phyloP scores from a whole-genome alignment of 2,329 filamentous ascomycete species.

The Emergomyces orientalis region DNA sequence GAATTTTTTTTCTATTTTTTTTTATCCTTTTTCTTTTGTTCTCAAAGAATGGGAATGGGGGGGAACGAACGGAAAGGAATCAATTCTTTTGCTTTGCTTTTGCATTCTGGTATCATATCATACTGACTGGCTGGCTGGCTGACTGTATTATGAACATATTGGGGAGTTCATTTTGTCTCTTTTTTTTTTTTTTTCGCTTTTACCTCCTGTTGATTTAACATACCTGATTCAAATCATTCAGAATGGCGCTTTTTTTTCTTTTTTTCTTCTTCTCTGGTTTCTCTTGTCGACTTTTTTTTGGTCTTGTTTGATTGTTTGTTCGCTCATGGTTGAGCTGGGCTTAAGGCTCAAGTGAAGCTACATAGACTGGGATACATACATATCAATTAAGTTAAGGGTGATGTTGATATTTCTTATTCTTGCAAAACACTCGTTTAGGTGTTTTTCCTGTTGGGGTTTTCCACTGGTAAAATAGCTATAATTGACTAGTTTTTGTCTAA shows the following conservation, averaged over 20 bases:
- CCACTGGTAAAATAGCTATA: too few relatives aligned
- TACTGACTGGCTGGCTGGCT: not conserved
- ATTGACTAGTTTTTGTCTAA: too few relatives aligned
- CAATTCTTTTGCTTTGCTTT: not conserved
- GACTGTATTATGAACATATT: not conserved
- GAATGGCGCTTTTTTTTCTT: constrained; percentile 16
- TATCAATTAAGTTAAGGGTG: too few relatives aligned
- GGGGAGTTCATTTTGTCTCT: not conserved
- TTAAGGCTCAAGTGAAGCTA: too few relatives aligned
- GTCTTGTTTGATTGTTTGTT: too few relatives aligned
- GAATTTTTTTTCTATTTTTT: not conserved
- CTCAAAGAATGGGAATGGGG: not conserved
- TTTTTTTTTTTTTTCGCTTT: not conserved
- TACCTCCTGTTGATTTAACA: not conserved
- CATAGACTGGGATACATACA: too few relatives aligned
- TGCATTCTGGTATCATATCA: not conserved
- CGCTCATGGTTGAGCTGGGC: too few relatives aligned
- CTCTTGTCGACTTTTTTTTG: not conserved
- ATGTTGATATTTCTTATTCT: too few relatives aligned
- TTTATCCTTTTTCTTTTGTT: not conserved
- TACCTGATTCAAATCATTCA: not conserved
- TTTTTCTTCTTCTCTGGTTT: constrained; percentile 12
- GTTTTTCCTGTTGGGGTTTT: too few relatives aligned
- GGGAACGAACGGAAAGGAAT: not conserved
- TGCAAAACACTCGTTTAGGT: too few relatives aligned